Evolutionary conservation across 495 filamentous ascomycete species (phyloP), one percentile per base, ranked within the genome.

Genomic region (Cercophora scortea): DNA sequence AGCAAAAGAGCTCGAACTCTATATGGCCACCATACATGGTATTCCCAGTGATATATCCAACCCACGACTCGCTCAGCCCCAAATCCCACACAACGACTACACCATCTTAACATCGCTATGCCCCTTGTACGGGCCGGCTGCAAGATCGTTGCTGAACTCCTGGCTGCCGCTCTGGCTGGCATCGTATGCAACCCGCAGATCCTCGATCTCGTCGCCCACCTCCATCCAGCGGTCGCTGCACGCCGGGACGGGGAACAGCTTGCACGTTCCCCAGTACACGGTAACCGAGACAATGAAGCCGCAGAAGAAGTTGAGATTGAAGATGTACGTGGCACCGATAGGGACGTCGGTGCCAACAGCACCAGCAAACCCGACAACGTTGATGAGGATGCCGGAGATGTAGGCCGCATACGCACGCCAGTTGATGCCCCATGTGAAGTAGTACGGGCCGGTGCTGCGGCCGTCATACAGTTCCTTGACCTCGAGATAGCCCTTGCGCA

Each of bases 301-400:
- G 39, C 79, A 78, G 67, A 96, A 92, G 71, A 89, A 96, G 63
- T 95, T 95, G 53, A 96, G 59, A 61, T 87, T 86, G 73, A 94
- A 96, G 52, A 96, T 83, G 63, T 94, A 94, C 10, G 81, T 81
- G 1, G 91, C 91, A 6, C 88, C 90, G 18, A 85, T 75, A 0
- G 93, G 90, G 1, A 83, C 73, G 5, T 70, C 68, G 5, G 58
- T 67, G 1, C 88, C 88, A 18, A 95, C 82, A 0, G 87, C 89
- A 1, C 89, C 90, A 1, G 81, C 90, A 55, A 96, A 96, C 0
- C 91, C 91, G 18, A 95, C 89, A 42, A 96, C 86, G 63, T 95
- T 96, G 80, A 94, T 84, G 2, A 95, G 64, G 59, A 96, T 93
- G 2, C 91, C 91, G 8, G 79, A 72, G 48, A 96, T 78, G 65